A percentile compares a stretch with the other conserved stretches of the same genome.
These are phyloP conservation scores for Hemerocallis citrina DNA, from an alignment of 106 monocot genomes.

Conservation along the genomic window DNA sequence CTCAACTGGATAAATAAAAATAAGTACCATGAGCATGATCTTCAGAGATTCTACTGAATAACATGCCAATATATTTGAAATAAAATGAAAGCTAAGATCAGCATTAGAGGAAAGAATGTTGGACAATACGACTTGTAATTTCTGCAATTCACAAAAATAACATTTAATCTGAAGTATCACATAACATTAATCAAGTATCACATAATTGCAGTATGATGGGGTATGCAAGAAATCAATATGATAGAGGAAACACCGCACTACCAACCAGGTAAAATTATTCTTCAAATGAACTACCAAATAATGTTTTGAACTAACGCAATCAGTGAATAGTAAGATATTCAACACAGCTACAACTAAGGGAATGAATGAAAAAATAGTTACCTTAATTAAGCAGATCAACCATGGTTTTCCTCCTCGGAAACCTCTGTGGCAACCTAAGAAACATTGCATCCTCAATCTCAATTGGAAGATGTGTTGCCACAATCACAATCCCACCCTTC, in stretches of 20 bases:
- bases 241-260: too few relatives aligned
- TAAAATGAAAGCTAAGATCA: background rate
- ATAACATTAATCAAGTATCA: background rate
- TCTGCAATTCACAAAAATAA: background rate
- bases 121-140: background rate
- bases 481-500: slow-evolving; percentile 85
- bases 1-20: background rate
- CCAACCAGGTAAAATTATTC: too few relatives aligned
- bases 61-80: background rate
- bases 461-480: slow-evolving; percentile 86
- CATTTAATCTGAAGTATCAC: background rate
- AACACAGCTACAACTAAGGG: too few relatives aligned
- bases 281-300: background rate
- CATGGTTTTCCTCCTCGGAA: slow-evolving; percentile 73
- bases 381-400: slow-evolving; percentile 62
- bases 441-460: slow-evolving; percentile 84
- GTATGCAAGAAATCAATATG: too few relatives aligned
- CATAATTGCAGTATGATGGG: too few relatives aligned
- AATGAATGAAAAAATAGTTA: background rate
- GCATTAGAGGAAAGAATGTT: background rate
- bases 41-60: background rate
- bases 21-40: background rate
- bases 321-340: background rate
- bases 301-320: too few relatives aligned
- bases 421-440: slow-evolving; percentile 68